These are phyloP conservation scores for Geotrichum cucujoidarum DNA, from an alignment of 1,139 yeast genomes.

Conservation along the genomic window DNA sequence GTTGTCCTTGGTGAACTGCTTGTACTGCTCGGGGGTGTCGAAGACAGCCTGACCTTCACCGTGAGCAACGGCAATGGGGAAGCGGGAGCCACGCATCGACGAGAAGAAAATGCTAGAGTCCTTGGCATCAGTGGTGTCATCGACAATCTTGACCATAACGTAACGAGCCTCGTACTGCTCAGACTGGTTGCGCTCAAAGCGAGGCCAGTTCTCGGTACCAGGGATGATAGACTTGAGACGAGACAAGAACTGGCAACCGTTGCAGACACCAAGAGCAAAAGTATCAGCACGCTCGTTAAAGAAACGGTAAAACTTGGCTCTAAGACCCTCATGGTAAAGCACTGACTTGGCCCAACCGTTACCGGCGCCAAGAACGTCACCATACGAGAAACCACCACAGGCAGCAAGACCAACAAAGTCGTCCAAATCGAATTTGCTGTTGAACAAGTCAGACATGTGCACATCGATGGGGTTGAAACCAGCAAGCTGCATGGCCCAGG, in stretches of 20 bases:
- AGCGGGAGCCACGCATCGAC: slow-evolving; percentile 84
- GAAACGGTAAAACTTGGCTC: slow-evolving; percentile 69
- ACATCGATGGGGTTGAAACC: slow-evolving; percentile 93
- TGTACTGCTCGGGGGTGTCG: slow-evolving; percentile 42
- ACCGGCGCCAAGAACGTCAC: slow-evolving; percentile 98
- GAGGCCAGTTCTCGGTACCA: slow-evolving; percentile 95
- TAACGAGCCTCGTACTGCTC: slow-evolving; percentile 98
- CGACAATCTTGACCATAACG: slow-evolving; percentile 75
- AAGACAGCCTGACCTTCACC: slow-evolving; percentile 96
- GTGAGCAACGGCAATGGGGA: slow-evolving; percentile 97
- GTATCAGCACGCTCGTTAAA: slow-evolving; percentile 86
- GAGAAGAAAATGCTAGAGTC: slow-evolving; percentile 70
- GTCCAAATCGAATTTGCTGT: slow-evolving; percentile 66
- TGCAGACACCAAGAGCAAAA: slow-evolving; percentile 98
- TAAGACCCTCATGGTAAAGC: slow-evolving; percentile 73
- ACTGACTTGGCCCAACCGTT: slow-evolving; percentile 99
- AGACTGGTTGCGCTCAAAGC: slow-evolving; percentile 82
- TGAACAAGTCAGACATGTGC: slow-evolving; percentile 89
- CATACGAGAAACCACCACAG: slow-evolving; percentile 98
- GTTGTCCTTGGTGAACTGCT: slow-evolving; percentile 45
- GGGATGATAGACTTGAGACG: slow-evolving; percentile 86
- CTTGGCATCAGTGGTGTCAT: slow-evolving; percentile 39
- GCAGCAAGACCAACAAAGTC: slow-evolving; percentile 94
- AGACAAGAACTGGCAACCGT: slow-evolving; percentile 95
- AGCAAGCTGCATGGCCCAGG: slow-evolving; percentile 92